Conservation (phyloP, 2,329 filamentous ascomycete genomes). For the Elsinoe necatrix region DNA sequence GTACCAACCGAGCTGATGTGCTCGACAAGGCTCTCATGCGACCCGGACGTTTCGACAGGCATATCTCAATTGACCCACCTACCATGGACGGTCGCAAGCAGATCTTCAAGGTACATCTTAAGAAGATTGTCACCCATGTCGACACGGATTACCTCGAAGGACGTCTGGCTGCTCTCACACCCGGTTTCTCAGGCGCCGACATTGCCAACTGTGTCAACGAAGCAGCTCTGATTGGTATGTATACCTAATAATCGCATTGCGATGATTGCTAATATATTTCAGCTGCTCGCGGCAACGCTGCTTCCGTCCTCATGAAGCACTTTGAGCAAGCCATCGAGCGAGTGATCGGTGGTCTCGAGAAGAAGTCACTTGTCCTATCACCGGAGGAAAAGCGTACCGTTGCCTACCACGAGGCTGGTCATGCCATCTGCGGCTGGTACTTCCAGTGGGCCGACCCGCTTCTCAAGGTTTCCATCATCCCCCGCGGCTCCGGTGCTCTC, state of each 20-base stretch:
- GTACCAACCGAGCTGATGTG: slow-evolving; percentile 91
- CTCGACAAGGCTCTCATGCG: slow-evolving; percentile 94
- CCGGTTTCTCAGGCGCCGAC: slow-evolving; percentile 93
- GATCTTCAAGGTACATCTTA: slow-evolving; percentile 89
- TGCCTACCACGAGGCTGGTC: slow-evolving; percentile 95
- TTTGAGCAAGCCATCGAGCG: slow-evolving; percentile 98
- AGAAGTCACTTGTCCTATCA: slow-evolving; percentile 89
- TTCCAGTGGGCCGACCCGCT: slow-evolving; percentile 93
- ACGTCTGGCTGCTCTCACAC: slow-evolving; percentile 82
- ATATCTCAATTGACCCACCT: slow-evolving; percentile 88
- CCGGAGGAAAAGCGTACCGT: slow-evolving; percentile 93
- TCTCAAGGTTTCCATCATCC: slow-evolving; percentile 97
- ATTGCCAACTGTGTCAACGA: slow-evolving; percentile 99
- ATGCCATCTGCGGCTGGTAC: slow-evolving; percentile 98
- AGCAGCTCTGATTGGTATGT: slow-evolving; percentile 85
- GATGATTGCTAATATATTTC: slow-evolving; percentile 34
- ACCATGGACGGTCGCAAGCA: slow-evolving; percentile 96
- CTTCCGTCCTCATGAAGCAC: slow-evolving; percentile 75
- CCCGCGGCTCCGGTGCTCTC: slow-evolving; percentile 83
- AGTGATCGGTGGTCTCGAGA: slow-evolving; percentile 91
- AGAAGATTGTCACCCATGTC: slow-evolving; percentile 89
- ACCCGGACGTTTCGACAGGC: slow-evolving; percentile 91
- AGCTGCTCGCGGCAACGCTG: slow-evolving; percentile 78
- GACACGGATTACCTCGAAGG: slow-evolving; percentile 82
- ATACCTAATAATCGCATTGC: not conserved